Evolutionary conservation across 192 early-diverging fungal genomes (phyloP).

Genomic region (Martensiomyces pterosporus): DNA sequence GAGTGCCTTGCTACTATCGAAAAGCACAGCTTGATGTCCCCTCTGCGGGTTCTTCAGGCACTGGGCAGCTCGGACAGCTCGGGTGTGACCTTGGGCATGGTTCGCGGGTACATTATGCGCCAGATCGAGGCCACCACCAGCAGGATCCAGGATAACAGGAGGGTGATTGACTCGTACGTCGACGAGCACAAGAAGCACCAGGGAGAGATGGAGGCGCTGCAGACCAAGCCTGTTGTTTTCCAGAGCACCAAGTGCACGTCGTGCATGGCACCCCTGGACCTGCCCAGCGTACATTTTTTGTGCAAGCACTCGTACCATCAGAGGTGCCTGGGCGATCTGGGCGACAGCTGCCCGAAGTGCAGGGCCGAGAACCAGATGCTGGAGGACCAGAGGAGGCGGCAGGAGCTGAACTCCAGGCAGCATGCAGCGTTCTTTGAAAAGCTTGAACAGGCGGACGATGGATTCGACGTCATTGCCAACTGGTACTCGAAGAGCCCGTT

Average conservation of each 20-base stretch:
- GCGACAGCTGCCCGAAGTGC: conserved; percentile 70
- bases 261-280: conserved; percentile 71
- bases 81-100: conserved; percentile 81
- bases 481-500: conserved; percentile 90
- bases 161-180: conserved; percentile 69
- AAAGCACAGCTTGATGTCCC: conserved; percentile 75
- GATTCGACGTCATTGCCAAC: conserved; percentile 83
- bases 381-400: conserved; percentile 68
- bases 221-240: conserved; percentile 65
- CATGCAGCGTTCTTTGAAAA: conserved; percentile 81
- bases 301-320: conserved; percentile 96
- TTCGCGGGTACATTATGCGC: conserved; percentile 77
- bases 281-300: conserved; percentile 90
- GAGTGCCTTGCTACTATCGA: conserved; percentile 84
- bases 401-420: conserved; percentile 69
- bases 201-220: conserved; percentile 78
- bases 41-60: conserved; percentile 85
- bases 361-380: conserved; percentile 80
- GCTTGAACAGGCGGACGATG: conserved; percentile 71
- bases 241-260: conserved; percentile 73
- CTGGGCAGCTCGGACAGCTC: conserved; percentile 56
- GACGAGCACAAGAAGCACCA: conserved; percentile 75
- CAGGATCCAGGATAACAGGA: conserved; percentile 62
- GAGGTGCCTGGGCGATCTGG: conserved; percentile 60
- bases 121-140: conserved; percentile 69